Evolutionary conservation across 2,329 filamentous ascomycete species (phyloP), one percentile per base, ranked within the genome.

Genomic region (Xenosphaeropsis pyriputrescens): DNA sequence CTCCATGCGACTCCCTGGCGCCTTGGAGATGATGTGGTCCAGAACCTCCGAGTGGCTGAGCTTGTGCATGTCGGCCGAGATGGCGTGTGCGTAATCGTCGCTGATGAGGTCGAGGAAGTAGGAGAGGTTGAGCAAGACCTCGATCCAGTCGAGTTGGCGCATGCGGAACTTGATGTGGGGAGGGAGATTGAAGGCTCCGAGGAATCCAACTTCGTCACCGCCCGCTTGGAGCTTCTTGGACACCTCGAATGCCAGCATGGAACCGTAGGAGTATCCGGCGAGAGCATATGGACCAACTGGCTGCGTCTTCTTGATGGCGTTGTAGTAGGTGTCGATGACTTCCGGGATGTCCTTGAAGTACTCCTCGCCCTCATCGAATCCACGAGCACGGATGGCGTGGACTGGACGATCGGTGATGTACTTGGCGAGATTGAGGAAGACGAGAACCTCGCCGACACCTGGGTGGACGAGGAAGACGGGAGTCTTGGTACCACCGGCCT

Each of bases 241-340:
- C 0, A 65, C 48, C 46, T 72, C 68, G 41, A 70, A 73, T 0
- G 65, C 63, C 0, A 71, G 41, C 48, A 67, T 67, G 0, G 56
- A 45, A 2, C 69, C 68, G 45, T 63, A 70, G 5, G 56, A 63
- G 45, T 72, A 72, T 1, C 69, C 68, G 0, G 63, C 62, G 1
- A 73, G 47, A 0, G 62, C 63, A 43, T 73, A 73, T 0, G 68
- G 68, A 0, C 69, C 67, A 0, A 49, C 12, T 0, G 67, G 65
- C 41, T 73, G 68, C 1, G 39, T 42, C 4, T 39, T 17, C 13
- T 56, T 56, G 29, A 73, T 61, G 0, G 59, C 57, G 0, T 37
- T 29, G 8, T 51, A 42, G 46, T 72, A 73, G 0, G 49, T 57
- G 2, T 45, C 39, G 2, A 66, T 50, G 0, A 54, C 47, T 33